Percentiles rank a stretch among this genome's conserved stretches.
These are phyloP conservation scores for Talinum fruticosum DNA, from an alignment of 148 eudicot species.

Conservation along the genomic window DNA sequence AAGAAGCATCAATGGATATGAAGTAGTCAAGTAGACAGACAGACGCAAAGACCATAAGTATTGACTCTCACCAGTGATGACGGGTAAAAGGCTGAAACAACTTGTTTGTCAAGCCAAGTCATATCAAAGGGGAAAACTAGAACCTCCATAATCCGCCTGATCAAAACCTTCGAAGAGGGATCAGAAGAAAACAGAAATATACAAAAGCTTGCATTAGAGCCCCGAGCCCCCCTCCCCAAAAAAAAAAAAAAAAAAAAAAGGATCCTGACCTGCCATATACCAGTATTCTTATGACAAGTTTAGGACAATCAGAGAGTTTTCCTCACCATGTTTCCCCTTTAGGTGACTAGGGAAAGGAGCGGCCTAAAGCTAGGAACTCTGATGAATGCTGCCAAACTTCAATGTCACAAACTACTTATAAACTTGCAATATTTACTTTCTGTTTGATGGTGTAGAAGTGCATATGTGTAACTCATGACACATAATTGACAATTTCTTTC, in stretches of 20 bases:
- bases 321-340: neutral
- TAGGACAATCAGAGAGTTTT: neutral
- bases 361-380: neutral
- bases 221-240: neutral
- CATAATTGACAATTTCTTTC: neutral
- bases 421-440: neutral
- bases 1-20: neutral
- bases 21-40: conserved; percentile 1
- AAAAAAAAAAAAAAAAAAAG: neutral
- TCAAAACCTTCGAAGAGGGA: neutral
- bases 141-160: neutral
- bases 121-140: neutral
- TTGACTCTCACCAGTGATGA: neutral
- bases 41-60: neutral
- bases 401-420: neutral
- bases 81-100: neutral
- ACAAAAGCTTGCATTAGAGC: neutral
- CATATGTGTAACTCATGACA: neutral
- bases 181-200: neutral
- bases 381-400: neutral
- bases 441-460: neutral
- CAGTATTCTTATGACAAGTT: neutral
- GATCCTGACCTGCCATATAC: neutral
- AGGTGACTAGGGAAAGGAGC: conserved; percentile 1
- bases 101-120: neutral